A percentile compares a stretch with the other conserved stretches of the same genome.
These are phyloP conservation scores for Epichloe sylvatica DNA, from an alignment of 2,329 filamentous ascomycete species.

Conservation along the genomic window DNA sequence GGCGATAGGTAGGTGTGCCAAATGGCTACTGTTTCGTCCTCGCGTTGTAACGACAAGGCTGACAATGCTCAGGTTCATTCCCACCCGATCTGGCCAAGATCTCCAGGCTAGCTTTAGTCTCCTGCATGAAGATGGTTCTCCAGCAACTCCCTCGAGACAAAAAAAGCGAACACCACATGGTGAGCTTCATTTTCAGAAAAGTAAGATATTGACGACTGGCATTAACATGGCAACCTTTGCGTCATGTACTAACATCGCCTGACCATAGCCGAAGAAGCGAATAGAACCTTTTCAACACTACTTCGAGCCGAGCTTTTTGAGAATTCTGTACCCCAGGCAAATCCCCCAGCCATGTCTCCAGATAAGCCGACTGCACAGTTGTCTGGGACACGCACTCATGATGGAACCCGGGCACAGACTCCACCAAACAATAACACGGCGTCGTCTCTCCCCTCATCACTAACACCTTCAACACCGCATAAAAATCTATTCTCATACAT, in stretches of 20 bases:
- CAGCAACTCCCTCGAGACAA: constrained; percentile 73
- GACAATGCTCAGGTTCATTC: constrained; percentile 62
- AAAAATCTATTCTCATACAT: constrained; percentile 95
- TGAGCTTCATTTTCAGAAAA: constrained; percentile 87
- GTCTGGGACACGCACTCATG: constrained; percentile 40
- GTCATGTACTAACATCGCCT: constrained; percentile 1
- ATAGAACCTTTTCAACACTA: constrained; percentile 78
- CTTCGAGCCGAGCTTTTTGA: constrained; percentile 89
- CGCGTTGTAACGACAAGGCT: constrained; percentile 7
- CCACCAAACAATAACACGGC: constrained; percentile 55
- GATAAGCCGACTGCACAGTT: constrained; percentile 38
- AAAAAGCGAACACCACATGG: constrained; percentile 77
- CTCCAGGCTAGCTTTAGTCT: constrained; percentile 85
- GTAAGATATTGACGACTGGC: constrained; percentile 34
- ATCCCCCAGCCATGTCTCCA: constrained; percentile 48
- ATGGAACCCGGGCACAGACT: constrained; percentile 63
- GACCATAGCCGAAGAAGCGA: constrained; percentile 69
- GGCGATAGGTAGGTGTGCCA: constrained; percentile 39
- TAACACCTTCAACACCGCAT: constrained; percentile 89
- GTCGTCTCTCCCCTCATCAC: constrained; percentile 49
- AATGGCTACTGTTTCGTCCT: neutral
- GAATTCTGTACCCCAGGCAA: constrained; percentile 68
- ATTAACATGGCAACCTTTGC: neutral
- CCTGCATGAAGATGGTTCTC: constrained; percentile 83
- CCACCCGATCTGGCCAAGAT: constrained; percentile 84